Base-by-base conservation (phyloP, 345 rosid species). In the Moringa oleifera region DNA sequence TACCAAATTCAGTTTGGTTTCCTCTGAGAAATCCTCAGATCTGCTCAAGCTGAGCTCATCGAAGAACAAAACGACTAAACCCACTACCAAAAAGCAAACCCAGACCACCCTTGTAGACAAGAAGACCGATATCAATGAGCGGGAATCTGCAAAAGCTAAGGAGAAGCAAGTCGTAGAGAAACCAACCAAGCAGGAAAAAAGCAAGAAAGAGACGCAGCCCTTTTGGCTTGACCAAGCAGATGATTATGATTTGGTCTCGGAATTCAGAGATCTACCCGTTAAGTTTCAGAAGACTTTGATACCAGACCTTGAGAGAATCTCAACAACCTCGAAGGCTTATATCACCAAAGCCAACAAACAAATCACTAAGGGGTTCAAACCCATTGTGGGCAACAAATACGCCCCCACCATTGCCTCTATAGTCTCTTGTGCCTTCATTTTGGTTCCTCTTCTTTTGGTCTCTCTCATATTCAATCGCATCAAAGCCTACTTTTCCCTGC, bases 401-500 rank as follows among this genome's bases (percentile, higher is more conserved):
- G 95, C 97, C 20, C 71, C 96, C 21, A 83, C 84, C 23, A 80
- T 79, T 15, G 91, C 99, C 33, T 68, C 97, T 1, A 17, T 75
- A 0, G 83, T 80, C 68, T 95, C 95, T 0, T 82, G 78, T 57
- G 75, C 83, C 16, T 91, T 95, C 84, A 72, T 86, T 64, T 5
- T 88, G 20, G 74, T 95, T 56, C 99, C 99, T 12, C 70, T 95
- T 0, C 68, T 95, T 52, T 57, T 95, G 0, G 99, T 95, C 50
- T 91, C 95, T 10, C 84, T 95, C 64, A 61, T 91, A 41, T 67
- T 91, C 72, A 86, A 81, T 72, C 77, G 76, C 25, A 77, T 95
- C 84, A 88, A 89, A 80, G 84, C 95, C 10, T 91, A 87, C 17
- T 91, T 95, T 74, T 95, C 97, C 0, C 79, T 95, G 53, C 99